A percentile compares a stretch with the other conserved stretches of the same genome.
Conservation (phyloP, 495 filamentous ascomycete species). For the Hypoxylon rickii region DNA sequence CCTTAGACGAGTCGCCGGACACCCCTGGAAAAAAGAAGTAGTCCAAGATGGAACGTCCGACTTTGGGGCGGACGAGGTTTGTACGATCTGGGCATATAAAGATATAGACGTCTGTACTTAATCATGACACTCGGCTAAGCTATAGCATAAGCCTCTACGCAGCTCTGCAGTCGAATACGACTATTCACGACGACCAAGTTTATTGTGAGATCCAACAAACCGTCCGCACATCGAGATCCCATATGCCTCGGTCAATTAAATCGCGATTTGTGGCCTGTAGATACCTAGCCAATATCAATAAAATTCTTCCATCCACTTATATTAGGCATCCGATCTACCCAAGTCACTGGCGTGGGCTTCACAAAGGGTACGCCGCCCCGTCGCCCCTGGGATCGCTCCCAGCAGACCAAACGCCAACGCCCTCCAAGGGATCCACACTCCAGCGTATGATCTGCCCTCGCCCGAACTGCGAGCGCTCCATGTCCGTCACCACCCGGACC, state of each 20-base stretch:
- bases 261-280: too few relatives aligned
- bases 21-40: background rate
- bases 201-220: too few relatives aligned
- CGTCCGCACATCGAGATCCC: too few relatives aligned
- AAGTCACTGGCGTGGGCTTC: background rate
- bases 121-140: background rate
- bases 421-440: conserved; percentile 68
- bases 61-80: background rate
- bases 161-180: background rate
- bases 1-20: too few relatives aligned
- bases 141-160: background rate
- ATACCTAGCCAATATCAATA: too few relatives aligned
- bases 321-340: background rate
- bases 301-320: too few relatives aligned
- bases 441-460: conserved; percentile 85
- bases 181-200: too few relatives aligned
- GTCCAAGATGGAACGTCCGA: background rate
- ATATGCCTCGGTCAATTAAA: too few relatives aligned
- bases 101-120: background rate
- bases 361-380: conserved; percentile 64
- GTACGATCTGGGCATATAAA: conserved; percentile 11
- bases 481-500: conserved; percentile 69
- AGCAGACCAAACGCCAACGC: conserved; percentile 72
- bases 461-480: conserved; percentile 76
- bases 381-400: conserved; percentile 91